Evolutionary conservation across 192 early-diverging fungal species (phyloP), one percentile per base, ranked within the genome.

Genomic region (Podochytrium sp.): DNA sequence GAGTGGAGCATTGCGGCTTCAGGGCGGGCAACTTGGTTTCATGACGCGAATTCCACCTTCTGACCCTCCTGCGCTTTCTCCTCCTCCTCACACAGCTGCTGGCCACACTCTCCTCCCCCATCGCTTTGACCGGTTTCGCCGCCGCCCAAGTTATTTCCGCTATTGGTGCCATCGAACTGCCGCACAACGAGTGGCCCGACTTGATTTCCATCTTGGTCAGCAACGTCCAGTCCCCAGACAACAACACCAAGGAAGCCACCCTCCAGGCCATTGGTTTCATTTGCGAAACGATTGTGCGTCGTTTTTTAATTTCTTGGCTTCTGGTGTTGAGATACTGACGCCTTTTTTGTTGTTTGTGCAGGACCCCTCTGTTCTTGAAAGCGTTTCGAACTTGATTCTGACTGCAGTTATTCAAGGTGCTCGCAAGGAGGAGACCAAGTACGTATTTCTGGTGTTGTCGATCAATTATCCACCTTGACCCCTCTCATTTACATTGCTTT

Each of bases 371-470:
- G 89, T 95, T 49, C 82, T 99, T 60, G 80, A 90, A 6, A 64
- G 86, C 37, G 92, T 98, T 77, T 86, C 95, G 68, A 95, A 96
- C 78, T 80, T 87, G 34, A 98, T 99, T 78, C 81, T 99, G 65
- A 98, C 95, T 25, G 94, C 96, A 0, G 93, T 99, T 50, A 90
- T 94, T 14, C 91, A 95, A 78, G 98, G 98, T 37, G 96, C 96
- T n/a, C 90, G 92, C 37, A 94, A 95, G 66, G 93, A 97, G 57
- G 95, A 97, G 77, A 87, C 90, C 41, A 91, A 78, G 86, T 91
- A 82, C 66, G 74, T 59, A 74, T 33, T 53, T 18, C 16, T 33
- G 25, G 14, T 38, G 6, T 18, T 57, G 64, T 56, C 16, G 38
- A 56, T 20, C 14, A n/a, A n/a, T n/a, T n/a, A n/a, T n/a, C 20